Evolutionary conservation across 2,329 filamentous ascomycete species (phyloP), one percentile per base, ranked within the genome.

Genomic region (Epichloe bromicola): DNA sequence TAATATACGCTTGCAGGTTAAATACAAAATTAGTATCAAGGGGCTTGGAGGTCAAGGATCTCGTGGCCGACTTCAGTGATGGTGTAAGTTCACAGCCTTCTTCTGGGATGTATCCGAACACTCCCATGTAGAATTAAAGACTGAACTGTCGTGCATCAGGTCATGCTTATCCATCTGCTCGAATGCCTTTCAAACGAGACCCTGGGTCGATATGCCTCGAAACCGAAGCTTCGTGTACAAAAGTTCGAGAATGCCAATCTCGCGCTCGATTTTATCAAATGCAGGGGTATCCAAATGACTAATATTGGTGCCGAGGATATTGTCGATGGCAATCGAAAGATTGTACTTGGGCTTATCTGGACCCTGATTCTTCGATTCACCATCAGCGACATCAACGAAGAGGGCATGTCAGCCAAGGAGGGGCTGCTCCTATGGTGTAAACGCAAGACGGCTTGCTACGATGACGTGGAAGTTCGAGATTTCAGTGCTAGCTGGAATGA

Each of bases 221-320:
- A 91, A 62, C 93, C 93, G 39, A 96, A 95, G 71, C 77, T 98
- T 59, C 88, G 93, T 52, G 93, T 98, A 49, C 93, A 98, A 72
- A 84, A 83, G 60, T 98, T 97, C 69, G 93, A 98, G 68, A 98
- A 98, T 78, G 91, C 93, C 67, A 97, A 97, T 73, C 84, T 90
- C 59, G 88, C 88, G 47, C 82, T 98, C 55, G 84, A 96, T 68
- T 98, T 93, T 62, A 89, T 98, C 72, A 94, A 87, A 65, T 83
- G 81, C 52, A 77, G 89, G 59, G 85, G 88, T 19, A 97, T 98
- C 56, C 91, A 95, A 67, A 88, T 98, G 84, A 96, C 89, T 58
- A 98, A 98, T 60, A 97, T 97, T 62, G 93, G 93, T 49, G 93
- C 93, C 7, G 93, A 97, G 69, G 93, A 98, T 75, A 88, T 98